Evolutionary conservation across 179 eudicot species (phyloP), one percentile per base, ranked within the genome.

Genomic region (Pouteria campechiana): DNA sequence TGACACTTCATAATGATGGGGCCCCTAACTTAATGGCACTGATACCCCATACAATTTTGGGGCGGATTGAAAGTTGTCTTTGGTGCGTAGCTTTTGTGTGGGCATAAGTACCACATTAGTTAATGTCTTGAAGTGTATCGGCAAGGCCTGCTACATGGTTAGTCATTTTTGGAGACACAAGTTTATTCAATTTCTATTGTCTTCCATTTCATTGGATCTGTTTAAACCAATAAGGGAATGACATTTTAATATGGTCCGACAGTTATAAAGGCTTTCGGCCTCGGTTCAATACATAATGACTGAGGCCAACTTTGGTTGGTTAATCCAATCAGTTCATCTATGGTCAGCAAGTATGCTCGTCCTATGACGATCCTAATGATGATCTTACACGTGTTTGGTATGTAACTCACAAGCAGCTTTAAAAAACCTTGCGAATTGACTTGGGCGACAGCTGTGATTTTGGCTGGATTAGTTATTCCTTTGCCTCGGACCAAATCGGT

Each of bases 361-460:
- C 31, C 31, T 46, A 46, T 46, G 38, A 46, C 32, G 24, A 25
- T 46, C 10, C 24, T 46, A 46, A 46, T 46, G 38, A 35, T 7
- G 20, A 44, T 40, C 34, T 35, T 42, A 17, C 40, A 47, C 19
- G 22, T 22, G 15, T 20, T 11, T 42, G 33, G 17, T 52, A 41
- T 21, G 50, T 36, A 43, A 18, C 15, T 27, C 33, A 0, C 4
- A 14, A 41, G 36, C 7, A 0, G 25, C 13, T 23, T 37, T 37
- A 37, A 15, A 37, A 37, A 37, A 37, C 20, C 20, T 10, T 23
- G 21, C 42, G 42, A 37, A 37, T 37, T 37, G 20, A 17, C 42
- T 37, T 37, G 11, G 11, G 42, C n/a, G 16, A 13, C 4, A 4
- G 21, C 5, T 34, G 37, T 34, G 37, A 11, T 34, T 34, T n/a